Conservation (phyloP, 1,284 basidiomycete species). For the Athelia sp. region DNA sequence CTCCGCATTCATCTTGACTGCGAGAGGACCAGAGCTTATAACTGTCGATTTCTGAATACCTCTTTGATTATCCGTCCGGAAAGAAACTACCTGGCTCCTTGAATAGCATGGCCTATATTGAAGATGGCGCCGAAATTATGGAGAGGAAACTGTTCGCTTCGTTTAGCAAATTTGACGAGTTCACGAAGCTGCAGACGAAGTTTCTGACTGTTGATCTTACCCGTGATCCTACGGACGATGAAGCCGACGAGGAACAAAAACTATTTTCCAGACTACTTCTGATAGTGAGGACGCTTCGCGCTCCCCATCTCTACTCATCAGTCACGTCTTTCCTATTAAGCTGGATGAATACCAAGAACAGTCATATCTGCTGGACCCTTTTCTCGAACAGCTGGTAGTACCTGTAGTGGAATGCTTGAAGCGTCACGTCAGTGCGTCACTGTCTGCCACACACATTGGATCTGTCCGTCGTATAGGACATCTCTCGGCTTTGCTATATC, state of each 20-base stretch:
- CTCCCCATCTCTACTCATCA: not conserved
- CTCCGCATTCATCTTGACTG: no score
- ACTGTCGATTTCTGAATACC: no score
- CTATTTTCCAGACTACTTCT: conserved; percentile 37
- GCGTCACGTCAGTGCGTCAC: conserved; percentile 44
- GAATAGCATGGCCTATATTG: conserved; percentile 16
- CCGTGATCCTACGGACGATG: conserved; percentile 39
- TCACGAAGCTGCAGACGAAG: conserved; percentile 44
- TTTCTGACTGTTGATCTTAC: conserved; percentile 50
- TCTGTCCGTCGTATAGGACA: conserved; percentile 42
- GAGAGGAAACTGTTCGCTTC: conserved; percentile 44
- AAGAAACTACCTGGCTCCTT: not conserved
- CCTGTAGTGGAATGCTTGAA: conserved; percentile 75
- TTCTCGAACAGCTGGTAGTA: conserved; percentile 76
- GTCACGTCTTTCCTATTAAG: conserved; percentile 35
- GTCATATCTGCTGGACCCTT: conserved; percentile 93
- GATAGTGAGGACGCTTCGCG: conserved; percentile 32
- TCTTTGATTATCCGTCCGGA: no score
- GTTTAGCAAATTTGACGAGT: conserved; percentile 62
- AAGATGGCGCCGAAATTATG: conserved; percentile 31
- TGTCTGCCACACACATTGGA: conserved; percentile 22
- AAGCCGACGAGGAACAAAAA: conserved; percentile 37
- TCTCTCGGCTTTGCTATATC: conserved; percentile 70
- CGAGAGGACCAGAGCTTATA: no score
- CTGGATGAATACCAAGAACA: conserved; percentile 92